A percentile compares a stretch with the other conserved stretches of the same genome.
Evolutionary conservation across 768 basidiomycete genomes (phyloP).

Genomic region (Agaricus sinodeliciosus): DNA sequence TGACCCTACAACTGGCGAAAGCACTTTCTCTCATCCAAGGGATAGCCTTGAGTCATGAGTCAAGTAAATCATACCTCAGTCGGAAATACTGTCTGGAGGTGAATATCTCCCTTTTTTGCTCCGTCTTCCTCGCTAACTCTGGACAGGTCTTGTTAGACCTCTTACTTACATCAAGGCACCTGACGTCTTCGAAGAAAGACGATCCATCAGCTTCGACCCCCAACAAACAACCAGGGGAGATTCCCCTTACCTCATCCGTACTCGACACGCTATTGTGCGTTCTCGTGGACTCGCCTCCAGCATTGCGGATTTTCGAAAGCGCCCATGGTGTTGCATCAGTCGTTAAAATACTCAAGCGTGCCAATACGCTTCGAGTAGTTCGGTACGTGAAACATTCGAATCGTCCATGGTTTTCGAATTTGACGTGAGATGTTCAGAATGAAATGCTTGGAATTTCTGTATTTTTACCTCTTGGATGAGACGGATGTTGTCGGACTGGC

Average conservation of each 20-base stretch:
- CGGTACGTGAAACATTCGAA: conserved; percentile 40
- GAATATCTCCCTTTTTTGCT: conserved; percentile 11
- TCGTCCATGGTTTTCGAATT: too few relatives aligned
- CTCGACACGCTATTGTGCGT: conserved; percentile 84
- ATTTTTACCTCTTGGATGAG: conserved; percentile 92
- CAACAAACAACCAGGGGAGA: conserved; percentile 16
- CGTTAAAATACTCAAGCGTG: conserved; percentile 83
- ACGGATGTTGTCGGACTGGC: conserved; percentile 19
- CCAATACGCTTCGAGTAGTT: conserved; percentile 81
- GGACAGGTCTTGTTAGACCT: conserved; percentile 67
- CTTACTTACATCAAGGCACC: conserved; percentile 62
- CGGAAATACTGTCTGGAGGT: conserved; percentile 67
- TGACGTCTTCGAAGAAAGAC: conserved; percentile 29
- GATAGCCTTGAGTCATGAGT: conserved; percentile 56
- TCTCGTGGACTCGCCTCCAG: conserved; percentile 77
- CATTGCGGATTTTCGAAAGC: conserved; percentile 75
- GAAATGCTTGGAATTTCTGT: conserved; percentile 93
- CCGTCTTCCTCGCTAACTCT: background rate
- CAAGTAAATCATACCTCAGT: conserved; percentile 66
- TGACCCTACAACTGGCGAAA: conserved; percentile 49
- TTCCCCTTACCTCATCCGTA: conserved; percentile 61
- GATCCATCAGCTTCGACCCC: conserved; percentile 17
- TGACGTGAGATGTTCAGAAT: conserved; percentile 48
- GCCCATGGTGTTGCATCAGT: conserved; percentile 72
- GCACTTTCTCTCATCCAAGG: conserved; percentile 74